Evolutionary conservation across 2,329 filamentous ascomycete species (phyloP), one percentile per base, ranked within the genome.

Genomic region (Colletotrichum cereale): DNA sequence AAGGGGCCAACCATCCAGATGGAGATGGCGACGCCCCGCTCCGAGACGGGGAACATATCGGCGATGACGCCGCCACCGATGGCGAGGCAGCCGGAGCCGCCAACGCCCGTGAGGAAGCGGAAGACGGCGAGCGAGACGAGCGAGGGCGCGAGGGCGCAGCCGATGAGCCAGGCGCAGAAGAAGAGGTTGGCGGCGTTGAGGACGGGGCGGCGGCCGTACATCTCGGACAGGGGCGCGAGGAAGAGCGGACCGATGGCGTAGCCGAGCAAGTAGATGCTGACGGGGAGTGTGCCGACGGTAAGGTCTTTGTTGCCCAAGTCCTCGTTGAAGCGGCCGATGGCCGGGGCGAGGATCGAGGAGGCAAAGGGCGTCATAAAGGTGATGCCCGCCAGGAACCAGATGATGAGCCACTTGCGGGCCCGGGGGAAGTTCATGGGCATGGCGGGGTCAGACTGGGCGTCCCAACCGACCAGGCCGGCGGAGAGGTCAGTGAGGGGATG

Each of bases 361-460:
- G 89, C 88, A 34, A 92, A 88, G 0, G 90, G 89, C 0, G 90
- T 91, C 76, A 92, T 87, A 74, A 92, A 87, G 11, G 90, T 91
- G 77, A 91, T 91, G 73, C 83, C 80, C 0, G 89, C 86, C 26
- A 92, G 84, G 24, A 89, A 84, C 58, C 84, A 78, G 8, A 88
- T 86, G 44, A 88, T 85, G 24, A 85, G 78, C 89, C 89, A 91
- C 81, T 91, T 91, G 74, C 85, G 87, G 24, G 78, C 77, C 8
- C 75, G 76, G 2, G 85, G 74, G 81, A 91, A 90, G 78, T 91
- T 91, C 74, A 89, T 83, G 2, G 89, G 89, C 79, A 88, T 88
- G 3, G 81, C 79, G 0, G 87, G 88, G 76, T 91, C 89, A 65
- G 87, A 84, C 75, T 88, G 86, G 47, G 83, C 78, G 4, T 91